These are phyloP conservation scores for Wickerhamiella brachini DNA, from an alignment of 805 yeast genomes.

Conservation along the genomic window DNA sequence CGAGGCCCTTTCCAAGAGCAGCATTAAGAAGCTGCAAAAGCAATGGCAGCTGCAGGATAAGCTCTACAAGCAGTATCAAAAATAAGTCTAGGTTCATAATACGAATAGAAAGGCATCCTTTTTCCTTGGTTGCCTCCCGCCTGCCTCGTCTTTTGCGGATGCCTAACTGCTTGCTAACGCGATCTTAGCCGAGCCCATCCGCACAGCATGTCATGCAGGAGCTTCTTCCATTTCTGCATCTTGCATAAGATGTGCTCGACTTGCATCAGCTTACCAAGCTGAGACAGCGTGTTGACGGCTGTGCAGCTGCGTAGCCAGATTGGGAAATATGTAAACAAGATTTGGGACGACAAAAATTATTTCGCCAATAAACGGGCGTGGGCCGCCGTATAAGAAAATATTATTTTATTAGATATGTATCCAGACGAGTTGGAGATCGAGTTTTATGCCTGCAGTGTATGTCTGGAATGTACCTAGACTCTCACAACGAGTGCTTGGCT, in stretches of 20 bases:
- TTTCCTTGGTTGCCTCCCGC: too few relatives aligned
- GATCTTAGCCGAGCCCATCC: not conserved
- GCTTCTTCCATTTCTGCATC: not conserved
- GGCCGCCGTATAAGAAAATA: not conserved
- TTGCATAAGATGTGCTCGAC: not conserved
- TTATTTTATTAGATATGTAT: not conserved
- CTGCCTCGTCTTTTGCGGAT: too few relatives aligned
- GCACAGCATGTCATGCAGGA: not conserved
- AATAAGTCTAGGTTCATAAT: not conserved
- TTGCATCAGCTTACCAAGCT: not conserved
- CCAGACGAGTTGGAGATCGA: not conserved
- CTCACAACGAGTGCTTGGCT: not conserved
- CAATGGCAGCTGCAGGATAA: constrained; percentile 70
- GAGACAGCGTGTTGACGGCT: not conserved
- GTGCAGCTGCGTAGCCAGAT: not conserved
- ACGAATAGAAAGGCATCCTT: too few relatives aligned
- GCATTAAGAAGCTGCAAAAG: constrained; percentile 68
- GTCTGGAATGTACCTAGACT: not conserved
- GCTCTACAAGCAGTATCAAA: constrained; percentile 53
- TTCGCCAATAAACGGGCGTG: not conserved
- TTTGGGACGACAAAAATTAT: not conserved
- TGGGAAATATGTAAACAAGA: not conserved
- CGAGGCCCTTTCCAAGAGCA: constrained; percentile 64
- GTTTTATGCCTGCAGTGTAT: not conserved
- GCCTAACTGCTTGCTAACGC: too few relatives aligned